phyloP scores from a whole-genome alignment of 2,329 filamentous ascomycete genomes.

The Pestalotiopsis sp. region DNA sequence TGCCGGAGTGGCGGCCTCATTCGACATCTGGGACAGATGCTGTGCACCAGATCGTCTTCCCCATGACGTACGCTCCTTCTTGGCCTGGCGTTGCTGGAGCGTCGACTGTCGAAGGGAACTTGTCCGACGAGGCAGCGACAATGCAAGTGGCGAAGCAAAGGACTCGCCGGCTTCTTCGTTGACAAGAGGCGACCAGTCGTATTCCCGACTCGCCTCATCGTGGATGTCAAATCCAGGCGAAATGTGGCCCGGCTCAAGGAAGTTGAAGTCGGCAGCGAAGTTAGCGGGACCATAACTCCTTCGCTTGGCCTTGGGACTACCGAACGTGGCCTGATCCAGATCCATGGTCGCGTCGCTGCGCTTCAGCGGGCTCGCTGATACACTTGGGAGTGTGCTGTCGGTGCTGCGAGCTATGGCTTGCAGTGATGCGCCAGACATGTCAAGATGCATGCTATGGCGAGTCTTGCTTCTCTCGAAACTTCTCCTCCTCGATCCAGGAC shows the following conservation, averaged over 20 bases:
- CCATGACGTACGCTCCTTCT: slow-evolving; percentile 64
- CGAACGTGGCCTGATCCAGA: slow-evolving; percentile 74
- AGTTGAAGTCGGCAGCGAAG: slow-evolving; percentile 66
- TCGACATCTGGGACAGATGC: slow-evolving; percentile 51
- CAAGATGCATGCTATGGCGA: slow-evolving; percentile 60
- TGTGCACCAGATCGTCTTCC: slow-evolving; percentile 61
- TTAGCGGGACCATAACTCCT: slow-evolving; percentile 80
- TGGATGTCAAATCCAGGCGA: slow-evolving; percentile 53
- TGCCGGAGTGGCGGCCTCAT: slow-evolving; percentile 58
- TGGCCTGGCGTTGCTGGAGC: slow-evolving; percentile 75
- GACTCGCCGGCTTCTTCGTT: slow-evolving; percentile 41
- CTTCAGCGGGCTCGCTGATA: slow-evolving; percentile 83
- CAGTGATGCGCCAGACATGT: slow-evolving; percentile 56
- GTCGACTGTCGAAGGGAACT: slow-evolving; percentile 86
- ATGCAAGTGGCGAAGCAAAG: slow-evolving; percentile 47
- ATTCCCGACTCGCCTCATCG: slow-evolving; percentile 53
- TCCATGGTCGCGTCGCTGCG: slow-evolving; percentile 90
- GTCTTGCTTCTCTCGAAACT: slow-evolving; percentile 49
- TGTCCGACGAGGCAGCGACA: slow-evolving; percentile 67
- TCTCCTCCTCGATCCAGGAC: slow-evolving; percentile 45
- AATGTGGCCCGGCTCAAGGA: slow-evolving; percentile 67
- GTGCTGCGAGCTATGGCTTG: slow-evolving; percentile 53
- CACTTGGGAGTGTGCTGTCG: slow-evolving; percentile 51
- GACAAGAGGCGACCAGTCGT: slow-evolving; percentile 50
- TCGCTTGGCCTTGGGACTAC: slow-evolving; percentile 88